Evolutionary conservation across 192 early-diverging fungal species (phyloP), one percentile per base, ranked within the genome.

Genomic region (Coemansia sp.): DNA sequence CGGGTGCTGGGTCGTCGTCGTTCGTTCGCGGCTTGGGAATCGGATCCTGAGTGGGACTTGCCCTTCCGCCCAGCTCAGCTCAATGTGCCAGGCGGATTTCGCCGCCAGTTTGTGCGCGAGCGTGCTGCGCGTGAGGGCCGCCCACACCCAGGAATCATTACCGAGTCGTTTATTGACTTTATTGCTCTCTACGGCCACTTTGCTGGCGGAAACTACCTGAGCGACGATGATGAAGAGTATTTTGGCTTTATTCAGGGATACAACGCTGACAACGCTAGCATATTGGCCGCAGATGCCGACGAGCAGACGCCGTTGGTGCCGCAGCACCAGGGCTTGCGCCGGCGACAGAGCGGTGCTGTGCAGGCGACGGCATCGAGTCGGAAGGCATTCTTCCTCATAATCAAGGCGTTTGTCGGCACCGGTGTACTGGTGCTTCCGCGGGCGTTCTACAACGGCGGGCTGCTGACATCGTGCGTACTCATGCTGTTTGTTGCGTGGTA

Each of bases 101-200:
- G 96, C 58, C 88, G 96, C 17, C 91, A 95, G 76, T 94, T 95
- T 76, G 84, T 98, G 44, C 85, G 86, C 25, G 84, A 90, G 69
- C 89, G 94, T 50, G 93, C 93, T 5, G 81, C 80, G 39, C 80
- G 85, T 39, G 82, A 84, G 62, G 94, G 93, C 50, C 85, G 86
- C 19, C 72, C 72, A 12, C 85, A 71, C 55, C 92, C 91, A 0
- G 90, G 92, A 50, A 79, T 90, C 15, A 80, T 96, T 59, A 94
- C 97, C 2, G 80, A 89, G 46, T 93, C 91, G 64, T 99, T 97
- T 86, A 86, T 96, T 39, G 97, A 98, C 73, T 97, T 98, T 74
- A 86, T 98, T 59, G 91, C 91, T 29, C 86, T 98, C 53, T 97
- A 93, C 69, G 95, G 94, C 37, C 95, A 94, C 76, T 98, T 95